Percentiles rank a stretch among this genome's conserved stretches.
Conservation (phyloP, 495 filamentous ascomycete species). For the Thozetella sp. region DNA sequence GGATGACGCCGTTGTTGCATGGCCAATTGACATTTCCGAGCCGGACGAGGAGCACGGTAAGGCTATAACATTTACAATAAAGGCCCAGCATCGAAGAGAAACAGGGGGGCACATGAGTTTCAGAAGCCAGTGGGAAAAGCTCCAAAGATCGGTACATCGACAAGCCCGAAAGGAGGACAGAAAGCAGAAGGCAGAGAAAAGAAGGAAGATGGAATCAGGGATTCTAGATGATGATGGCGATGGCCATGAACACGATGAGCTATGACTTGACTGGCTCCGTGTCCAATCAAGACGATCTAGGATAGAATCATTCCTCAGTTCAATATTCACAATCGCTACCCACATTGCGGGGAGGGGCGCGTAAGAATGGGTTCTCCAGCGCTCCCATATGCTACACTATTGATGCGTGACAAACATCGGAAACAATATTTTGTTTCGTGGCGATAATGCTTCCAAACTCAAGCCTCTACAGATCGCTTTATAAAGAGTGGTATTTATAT, state of each 20-base stretch:
- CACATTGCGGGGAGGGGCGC: too few species aligned
- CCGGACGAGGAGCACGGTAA: constrained; percentile 24
- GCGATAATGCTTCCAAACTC: too few species aligned
- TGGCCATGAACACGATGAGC: not conserved
- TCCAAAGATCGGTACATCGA: constrained; percentile 23
- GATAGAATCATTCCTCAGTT: too few species aligned
- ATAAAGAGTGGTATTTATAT: too few species aligned
- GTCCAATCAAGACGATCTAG: too few species aligned
- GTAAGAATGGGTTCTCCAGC: too few species aligned
- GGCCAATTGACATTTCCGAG: constrained; percentile 31
- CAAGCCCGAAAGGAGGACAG: constrained; percentile 22
- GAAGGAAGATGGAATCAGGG: constrained; percentile 16
- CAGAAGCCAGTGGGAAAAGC: constrained; percentile 30
- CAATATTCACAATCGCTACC: too few species aligned
- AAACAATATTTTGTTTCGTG: too few species aligned
- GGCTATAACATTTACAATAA: constrained; percentile 31
- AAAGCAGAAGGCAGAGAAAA: constrained; percentile 20
- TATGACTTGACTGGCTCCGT: too few species aligned
- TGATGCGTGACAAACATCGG: too few species aligned
- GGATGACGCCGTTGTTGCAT: constrained; percentile 28
- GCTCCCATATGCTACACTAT: too few species aligned
- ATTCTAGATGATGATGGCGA: not conserved
- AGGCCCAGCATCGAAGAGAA: constrained; percentile 27
- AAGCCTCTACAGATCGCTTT: too few species aligned
- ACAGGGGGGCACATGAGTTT: constrained; percentile 24